Evolutionary conservation across 768 basidiomycete genomes (phyloP), one percentile per base, ranked within the genome.

Genomic region (Russula vinacea): DNA sequence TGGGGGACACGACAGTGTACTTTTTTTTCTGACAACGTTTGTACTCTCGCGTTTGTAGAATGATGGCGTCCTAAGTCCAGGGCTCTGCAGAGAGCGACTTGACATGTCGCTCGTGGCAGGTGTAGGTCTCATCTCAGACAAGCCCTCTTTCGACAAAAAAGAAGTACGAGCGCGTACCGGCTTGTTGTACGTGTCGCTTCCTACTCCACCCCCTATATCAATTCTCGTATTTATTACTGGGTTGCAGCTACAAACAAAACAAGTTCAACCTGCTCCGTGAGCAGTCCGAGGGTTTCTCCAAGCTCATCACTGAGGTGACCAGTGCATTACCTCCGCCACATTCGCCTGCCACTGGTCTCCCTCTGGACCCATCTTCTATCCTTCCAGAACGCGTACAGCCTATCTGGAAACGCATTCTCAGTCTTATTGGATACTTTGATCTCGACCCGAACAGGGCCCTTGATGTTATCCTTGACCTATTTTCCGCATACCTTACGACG

Each of bases 231-330:
- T 35, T 22, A 60, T 50, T n/a, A 3, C 16, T 14, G 5, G 24
- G 14, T 19, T 58, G n/a, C 72, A 95, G 92, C 73, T 96, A 94
- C 79, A 94, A 94, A 75, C 96, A 99, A 75, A 94, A 94, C 78
- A 99, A 98, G 76, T 96, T 95, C 80, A 99, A 98, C 73, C 83
- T 99, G 44, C 83, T 98, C 17, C 89, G 97, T 42, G 97, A 99
- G 77, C 92, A 97, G 70, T 94, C 94, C 0, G 96, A 98, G 78
- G 97, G 97, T 9, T 99, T 94, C 77, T 92, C 92, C 73, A 94
- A 95, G 74, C 84, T 98, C 37, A 84, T 88, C 32, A 84, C 89
- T 11, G 92, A 98, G 71, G 78, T 99, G 44, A 85, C 86, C 13
- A 86, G 86, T 67, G 83, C 82, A 70, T 76, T 94, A 56, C 92